phyloP scores from a whole-genome alignment of 306 rosid species.

The Prinsepia uniflora region DNA sequence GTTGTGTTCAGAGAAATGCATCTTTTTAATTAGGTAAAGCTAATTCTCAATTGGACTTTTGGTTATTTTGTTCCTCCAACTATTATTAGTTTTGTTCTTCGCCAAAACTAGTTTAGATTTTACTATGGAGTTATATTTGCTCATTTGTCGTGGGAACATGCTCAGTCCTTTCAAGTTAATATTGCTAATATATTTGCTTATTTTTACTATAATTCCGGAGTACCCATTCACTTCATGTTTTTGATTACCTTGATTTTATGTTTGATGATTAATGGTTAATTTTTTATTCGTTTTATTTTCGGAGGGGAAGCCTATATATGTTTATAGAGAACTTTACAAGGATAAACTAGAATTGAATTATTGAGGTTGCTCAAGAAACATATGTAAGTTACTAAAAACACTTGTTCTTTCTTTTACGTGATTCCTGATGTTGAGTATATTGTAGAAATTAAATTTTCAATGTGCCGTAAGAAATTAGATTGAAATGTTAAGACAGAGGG shows the following conservation, averaged over 20 bases:
- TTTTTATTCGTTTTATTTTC: too few relatives aligned
- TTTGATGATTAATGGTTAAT: too few relatives aligned
- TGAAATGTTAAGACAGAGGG: too few relatives aligned
- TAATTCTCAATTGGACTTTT: too few relatives aligned
- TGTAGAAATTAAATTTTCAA: too few relatives aligned
- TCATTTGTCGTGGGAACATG: neutral
- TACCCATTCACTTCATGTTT: too few relatives aligned
- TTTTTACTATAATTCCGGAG: neutral
- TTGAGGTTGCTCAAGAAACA: neutral
- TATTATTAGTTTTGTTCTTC: slow-evolving; percentile 4
- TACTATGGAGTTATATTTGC: neutral
- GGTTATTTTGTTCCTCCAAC: slow-evolving; percentile 5
- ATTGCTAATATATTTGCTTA: neutral
- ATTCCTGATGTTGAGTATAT: too few relatives aligned
- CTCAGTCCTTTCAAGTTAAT: neutral
- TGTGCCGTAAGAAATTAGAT: too few relatives aligned
- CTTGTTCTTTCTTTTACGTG: too few relatives aligned
- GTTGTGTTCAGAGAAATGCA: too few relatives aligned
- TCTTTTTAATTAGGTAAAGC: too few relatives aligned
- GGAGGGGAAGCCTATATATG: neutral
- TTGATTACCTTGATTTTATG: too few relatives aligned
- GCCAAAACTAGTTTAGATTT: slow-evolving; percentile 12
- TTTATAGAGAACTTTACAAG: neutral
- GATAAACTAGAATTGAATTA: neutral
- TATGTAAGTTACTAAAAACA: neutral